Base-by-base conservation (phyloP, 768 basidiomycete species). In the Leucogyrophana mollusca region DNA sequence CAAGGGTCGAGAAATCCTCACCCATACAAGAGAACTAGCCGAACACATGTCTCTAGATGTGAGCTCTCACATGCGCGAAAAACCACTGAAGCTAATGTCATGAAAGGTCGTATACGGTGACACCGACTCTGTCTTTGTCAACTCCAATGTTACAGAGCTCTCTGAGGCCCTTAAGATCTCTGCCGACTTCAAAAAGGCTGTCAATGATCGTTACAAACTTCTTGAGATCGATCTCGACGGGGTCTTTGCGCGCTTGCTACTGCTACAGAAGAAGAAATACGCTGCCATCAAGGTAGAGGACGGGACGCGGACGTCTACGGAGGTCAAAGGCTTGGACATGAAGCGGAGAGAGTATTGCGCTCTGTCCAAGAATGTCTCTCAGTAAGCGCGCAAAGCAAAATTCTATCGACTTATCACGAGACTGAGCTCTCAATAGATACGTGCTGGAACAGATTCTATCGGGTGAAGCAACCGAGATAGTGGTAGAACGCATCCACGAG, bases 241-340 rank as follows among this genome's bases (percentile, higher is more conserved):
- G 3, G 79, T 98, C 27, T 99, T 99, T 73, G 83, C 95, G 59
- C 82, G 96, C 0, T 74, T 99, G 34, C 69, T 99, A 2, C 78
- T 99, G 9, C 70, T 99, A 44, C 95, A 98, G 60, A 99, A 99
- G 79, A 99, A 99, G 76, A 98, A 99, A 68, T 99, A 99, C 55
- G 96, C 96, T 0, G 96, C 96, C 0, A 74, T 97, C 64, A 97
- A 96, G 69, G 83, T 97, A 34, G 91, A 94, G 56, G 90, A 93
- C 52, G 83, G 83, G 21, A 77, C 78, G 0, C 77, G 79, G 46
- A 87, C 89, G 0, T 82, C 80, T 11, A 89, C 81, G 2, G 96
- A 99, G 59, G 74, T 99, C 65, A 99, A 99, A 59, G 96, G 96
- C 66, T 72, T 99, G 18, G 96, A 99, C 68, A 98, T 99, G 96